Conservation (phyloP, 768 basidiomycete genomes). For the Boletus rubescentipes region DNA sequence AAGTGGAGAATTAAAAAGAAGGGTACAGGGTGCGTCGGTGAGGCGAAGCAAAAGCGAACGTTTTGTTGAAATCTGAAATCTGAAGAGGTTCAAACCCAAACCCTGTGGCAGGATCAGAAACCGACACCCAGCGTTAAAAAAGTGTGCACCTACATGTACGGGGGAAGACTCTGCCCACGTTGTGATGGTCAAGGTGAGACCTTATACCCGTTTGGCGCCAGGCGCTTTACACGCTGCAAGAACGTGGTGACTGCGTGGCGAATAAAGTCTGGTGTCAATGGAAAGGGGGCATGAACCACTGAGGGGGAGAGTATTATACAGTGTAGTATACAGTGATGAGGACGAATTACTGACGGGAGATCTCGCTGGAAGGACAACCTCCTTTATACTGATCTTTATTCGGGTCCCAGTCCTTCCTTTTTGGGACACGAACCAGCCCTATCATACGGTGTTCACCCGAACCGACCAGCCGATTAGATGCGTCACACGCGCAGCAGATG, state of each 20-base stretch:
- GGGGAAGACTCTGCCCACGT: neutral
- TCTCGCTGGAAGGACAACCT: neutral
- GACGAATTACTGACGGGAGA: slow-evolving; percentile 1
- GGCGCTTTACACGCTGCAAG: slow-evolving; percentile 2
- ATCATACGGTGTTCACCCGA: slow-evolving; percentile 1
- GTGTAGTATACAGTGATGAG: neutral
- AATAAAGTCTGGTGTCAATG: neutral
- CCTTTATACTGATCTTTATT: slow-evolving; percentile 17
- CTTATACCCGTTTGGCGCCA: neutral
- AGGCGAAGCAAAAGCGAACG: neutral
- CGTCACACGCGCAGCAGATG: too few species aligned
- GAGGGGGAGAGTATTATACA: neutral
- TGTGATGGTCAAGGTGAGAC: slow-evolving; percentile 1
- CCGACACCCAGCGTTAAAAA: neutral
- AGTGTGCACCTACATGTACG: slow-evolving; percentile 3
- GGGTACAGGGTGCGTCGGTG: neutral
- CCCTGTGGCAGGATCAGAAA: neutral
- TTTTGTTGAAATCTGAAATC: neutral
- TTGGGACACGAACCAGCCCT: neutral
- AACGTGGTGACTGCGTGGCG: neutral
- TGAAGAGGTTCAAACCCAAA: neutral
- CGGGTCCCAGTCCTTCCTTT: slow-evolving; percentile 9
- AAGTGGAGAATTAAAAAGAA: neutral
- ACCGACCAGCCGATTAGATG: neutral
- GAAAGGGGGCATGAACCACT: neutral